Base-by-base conservation (phyloP, 176 grass and related monocot species). In the Themeda triandra region DNA sequence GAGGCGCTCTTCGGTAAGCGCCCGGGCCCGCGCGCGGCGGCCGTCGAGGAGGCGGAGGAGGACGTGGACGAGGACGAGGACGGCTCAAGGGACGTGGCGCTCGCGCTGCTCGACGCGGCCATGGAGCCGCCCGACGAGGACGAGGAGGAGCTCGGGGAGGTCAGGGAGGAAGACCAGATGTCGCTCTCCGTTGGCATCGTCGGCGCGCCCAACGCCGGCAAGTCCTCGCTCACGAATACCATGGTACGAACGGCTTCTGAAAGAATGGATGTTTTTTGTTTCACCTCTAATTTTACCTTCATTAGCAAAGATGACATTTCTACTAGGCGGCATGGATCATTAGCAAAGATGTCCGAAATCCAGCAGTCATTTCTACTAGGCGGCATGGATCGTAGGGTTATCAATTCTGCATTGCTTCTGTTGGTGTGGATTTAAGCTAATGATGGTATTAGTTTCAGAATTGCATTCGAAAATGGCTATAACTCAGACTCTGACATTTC, bases 131-230 rank as follows among this genome's bases (percentile, higher is more conserved):
- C 87, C 30, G 95, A 98, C 44, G 90, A 94, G 29, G 86, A 82
- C 8, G 86, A 66, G 25, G 88, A 66, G 29, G 80, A 83, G 9
- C 30, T 83, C 29, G 85, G 85, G 85, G 92, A 87, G 63, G 88
- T 97, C 67, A 98, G 91, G 89, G 79, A 90, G 78, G 95, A 98
- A 78, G 95, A 98, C 54, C 92, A 98, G 89, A 89, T 81, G 85
- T 93, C 95, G 24, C 95, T 98, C 17, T 94, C 95, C 13, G 90
- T 95, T 3, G 95, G 95, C 56, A 91, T 98, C 29, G 88, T 98
- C 53, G 92, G 95, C 17, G 95, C 92, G 23, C 95, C 95, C 51
- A 98, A 98, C 85, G 95, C 95, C 37, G 95, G 95, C 63, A 98
- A 98, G 68, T 94, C 92, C 4, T 93, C 91, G 60, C 85, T 98